These are phyloP conservation scores for Biancaea sappan DNA, from an alignment of 306 rosid species.

Conservation along the genomic window DNA sequence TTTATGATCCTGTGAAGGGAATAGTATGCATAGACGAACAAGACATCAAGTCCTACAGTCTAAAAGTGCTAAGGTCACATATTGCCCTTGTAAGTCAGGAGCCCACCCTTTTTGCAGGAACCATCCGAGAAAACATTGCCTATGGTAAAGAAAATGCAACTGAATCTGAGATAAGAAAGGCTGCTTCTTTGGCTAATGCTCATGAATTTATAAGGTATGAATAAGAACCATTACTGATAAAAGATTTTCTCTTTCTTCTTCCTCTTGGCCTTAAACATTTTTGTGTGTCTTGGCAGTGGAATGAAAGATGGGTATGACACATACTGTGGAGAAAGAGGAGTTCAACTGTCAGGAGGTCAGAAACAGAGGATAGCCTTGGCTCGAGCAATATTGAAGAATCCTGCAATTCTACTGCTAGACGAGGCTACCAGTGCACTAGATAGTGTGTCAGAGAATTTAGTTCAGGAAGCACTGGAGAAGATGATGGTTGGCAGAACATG, in stretches of 20 bases:
- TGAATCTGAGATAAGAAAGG: slow-evolving; percentile 80
- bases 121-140: slow-evolving; percentile 72
- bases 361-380: slow-evolving; percentile 90
- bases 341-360: slow-evolving; percentile 90
- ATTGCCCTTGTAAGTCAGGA: slow-evolving; percentile 86
- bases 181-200: slow-evolving; percentile 86
- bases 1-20: slow-evolving; percentile 80
- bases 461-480: slow-evolving; percentile 67
- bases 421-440: slow-evolving; percentile 96
- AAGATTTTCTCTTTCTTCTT: neutral
- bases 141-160: slow-evolving; percentile 71
- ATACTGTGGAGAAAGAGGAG: slow-evolving; percentile 88
- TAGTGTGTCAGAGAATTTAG: slow-evolving; percentile 72
- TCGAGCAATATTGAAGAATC: slow-evolving; percentile 78
- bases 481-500: slow-evolving; percentile 65
- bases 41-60: slow-evolving; percentile 65
- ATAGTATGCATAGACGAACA: slow-evolving; percentile 74
- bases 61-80: slow-evolving; percentile 75
- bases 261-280: neutral
- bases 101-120: slow-evolving; percentile 79
- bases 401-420: slow-evolving; percentile 79
- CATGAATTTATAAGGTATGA: slow-evolving; percentile 88
- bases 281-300: slow-evolving; percentile 49
- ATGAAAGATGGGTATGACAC: slow-evolving; percentile 83
- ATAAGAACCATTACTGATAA: neutral